A percentile compares a stretch with the other conserved stretches of the same genome.
Evolutionary conservation across 441 rosid genomes (phyloP).

Genomic region (Euphorbia schlechtendalii): DNA sequence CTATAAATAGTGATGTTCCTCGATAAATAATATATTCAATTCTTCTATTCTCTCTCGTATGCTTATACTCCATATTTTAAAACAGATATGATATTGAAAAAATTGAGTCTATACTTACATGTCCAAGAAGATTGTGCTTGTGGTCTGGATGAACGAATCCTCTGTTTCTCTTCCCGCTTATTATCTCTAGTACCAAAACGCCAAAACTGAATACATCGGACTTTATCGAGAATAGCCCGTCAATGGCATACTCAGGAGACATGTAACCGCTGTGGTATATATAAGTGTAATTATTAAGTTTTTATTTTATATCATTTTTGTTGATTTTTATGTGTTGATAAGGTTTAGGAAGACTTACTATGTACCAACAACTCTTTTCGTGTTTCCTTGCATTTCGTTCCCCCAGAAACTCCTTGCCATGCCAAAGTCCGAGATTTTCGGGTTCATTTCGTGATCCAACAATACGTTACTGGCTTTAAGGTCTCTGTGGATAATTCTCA

Average conservation of each 20-base stretch:
- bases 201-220: conserved; percentile 76
- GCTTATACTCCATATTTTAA: no score
- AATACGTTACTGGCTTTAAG: conserved; percentile 62
- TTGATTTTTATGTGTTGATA: background rate
- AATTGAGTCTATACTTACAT: conserved; percentile 33
- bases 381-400: conserved; percentile 44
- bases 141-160: conserved; percentile 39
- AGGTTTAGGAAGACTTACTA: conserved; percentile 17
- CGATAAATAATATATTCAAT: no score
- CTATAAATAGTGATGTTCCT: no score
- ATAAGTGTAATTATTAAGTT: background rate
- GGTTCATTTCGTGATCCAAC: conserved; percentile 52
- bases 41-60: no score
- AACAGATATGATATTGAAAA: background rate
- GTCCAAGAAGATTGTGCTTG: conserved; percentile 31
- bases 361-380: no score
- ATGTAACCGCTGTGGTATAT: no score
- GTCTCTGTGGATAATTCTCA: no score
- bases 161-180: conserved; percentile 60
- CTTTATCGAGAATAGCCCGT: no score
- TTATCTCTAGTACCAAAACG: conserved; percentile 58
- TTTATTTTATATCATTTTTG: no score
- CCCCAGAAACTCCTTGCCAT: conserved; percentile 73
- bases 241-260: no score
- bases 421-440: conserved; percentile 74